Evolutionary conservation across 257 asterid genomes (phyloP).

Genomic region (Voacanga thouarsii): DNA sequence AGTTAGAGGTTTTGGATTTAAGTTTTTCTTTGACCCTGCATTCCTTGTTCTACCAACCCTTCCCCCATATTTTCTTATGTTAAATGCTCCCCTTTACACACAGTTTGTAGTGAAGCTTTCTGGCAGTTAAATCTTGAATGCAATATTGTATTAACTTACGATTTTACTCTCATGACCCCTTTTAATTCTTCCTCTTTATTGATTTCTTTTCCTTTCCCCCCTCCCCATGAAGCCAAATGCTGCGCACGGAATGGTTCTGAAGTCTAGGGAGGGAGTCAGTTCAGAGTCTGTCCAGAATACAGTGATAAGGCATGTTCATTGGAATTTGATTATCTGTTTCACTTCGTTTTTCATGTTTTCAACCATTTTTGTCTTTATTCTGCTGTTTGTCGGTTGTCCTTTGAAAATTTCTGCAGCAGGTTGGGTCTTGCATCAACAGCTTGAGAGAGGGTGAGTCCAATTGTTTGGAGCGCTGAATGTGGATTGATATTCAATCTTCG

Average conservation of each 20-base stretch:
- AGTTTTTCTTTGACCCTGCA: constrained; percentile 33
- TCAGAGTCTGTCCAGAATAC: constrained; percentile 69
- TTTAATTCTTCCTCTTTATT: neutral
- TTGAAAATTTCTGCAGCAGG: constrained; percentile 22
- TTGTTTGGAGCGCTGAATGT: neutral
- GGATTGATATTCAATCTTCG: neutral
- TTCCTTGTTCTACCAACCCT: neutral
- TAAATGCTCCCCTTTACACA: neutral
- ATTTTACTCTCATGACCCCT: neutral
- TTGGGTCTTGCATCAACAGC: constrained; percentile 31
- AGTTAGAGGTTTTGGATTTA: constrained; percentile 73
- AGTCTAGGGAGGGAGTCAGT: constrained; percentile 62
- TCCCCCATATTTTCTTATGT: neutral
- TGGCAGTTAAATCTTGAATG: neutral
- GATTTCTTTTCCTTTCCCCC: constrained; percentile 1
- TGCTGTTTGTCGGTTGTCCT: constrained; percentile 18
- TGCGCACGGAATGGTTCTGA: constrained; percentile 49
- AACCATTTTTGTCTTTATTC: constrained; percentile 25
- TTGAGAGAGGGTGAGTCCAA: constrained; percentile 3
- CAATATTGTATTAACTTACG: no score
- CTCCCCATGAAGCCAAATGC: constrained; percentile 68
- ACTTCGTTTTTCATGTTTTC: constrained; percentile 1
- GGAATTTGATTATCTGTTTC: constrained; percentile 21
- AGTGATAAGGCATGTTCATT: constrained; percentile 63
- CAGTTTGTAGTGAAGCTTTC: neutral